Conservation (phyloP, 1,284 basidiomycete species). For the Apiotrichum porosum region DNA sequence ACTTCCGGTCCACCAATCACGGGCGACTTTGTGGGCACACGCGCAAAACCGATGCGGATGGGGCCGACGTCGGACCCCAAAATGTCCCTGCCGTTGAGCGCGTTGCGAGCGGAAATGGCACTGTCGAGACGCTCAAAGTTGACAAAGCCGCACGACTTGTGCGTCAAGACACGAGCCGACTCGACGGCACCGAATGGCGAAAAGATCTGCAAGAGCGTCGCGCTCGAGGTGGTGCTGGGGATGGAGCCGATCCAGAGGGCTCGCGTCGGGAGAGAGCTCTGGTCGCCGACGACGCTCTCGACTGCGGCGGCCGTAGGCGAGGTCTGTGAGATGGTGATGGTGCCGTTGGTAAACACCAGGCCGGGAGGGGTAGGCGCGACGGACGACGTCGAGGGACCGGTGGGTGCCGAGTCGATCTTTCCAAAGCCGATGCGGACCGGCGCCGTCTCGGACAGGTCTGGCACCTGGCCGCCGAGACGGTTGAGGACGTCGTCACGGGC, state of each 20-base stretch:
- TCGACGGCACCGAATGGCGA: slow-evolving; percentile 96
- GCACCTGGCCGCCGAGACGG: slow-evolving; percentile 83
- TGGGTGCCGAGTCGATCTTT: slow-evolving; percentile 83
- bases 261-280: slow-evolving; percentile 70
- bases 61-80: slow-evolving; percentile 92
- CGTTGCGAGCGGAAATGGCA: slow-evolving; percentile 88
- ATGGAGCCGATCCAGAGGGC: slow-evolving; percentile 96
- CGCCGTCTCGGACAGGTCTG: slow-evolving; percentile 81
- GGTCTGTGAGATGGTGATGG: slow-evolving; percentile 30
- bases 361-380: slow-evolving; percentile 54
- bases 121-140: slow-evolving; percentile 97
- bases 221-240: slow-evolving; percentile 85
- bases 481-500: slow-evolving; percentile 96
- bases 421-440: slow-evolving; percentile 96
- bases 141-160: slow-evolving; percentile 67
- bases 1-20: slow-evolving; percentile 33
- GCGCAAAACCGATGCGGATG: slow-evolving; percentile 92
- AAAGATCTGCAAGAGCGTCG: slow-evolving; percentile 76
- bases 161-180: slow-evolving; percentile 87
- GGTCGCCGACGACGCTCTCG: slow-evolving; percentile 20
- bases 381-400: slow-evolving; percentile 71
- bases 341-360: slow-evolving; percentile 55
- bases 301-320: slow-evolving; percentile 18
- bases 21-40: slow-evolving; percentile 74
- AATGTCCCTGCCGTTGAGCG: slow-evolving; percentile 89